Percentiles rank a stretch among this genome's conserved stretches.
Conservation (phyloP, 2,329 filamentous ascomycete species). For the Fusarium brevicatenulatum region DNA sequence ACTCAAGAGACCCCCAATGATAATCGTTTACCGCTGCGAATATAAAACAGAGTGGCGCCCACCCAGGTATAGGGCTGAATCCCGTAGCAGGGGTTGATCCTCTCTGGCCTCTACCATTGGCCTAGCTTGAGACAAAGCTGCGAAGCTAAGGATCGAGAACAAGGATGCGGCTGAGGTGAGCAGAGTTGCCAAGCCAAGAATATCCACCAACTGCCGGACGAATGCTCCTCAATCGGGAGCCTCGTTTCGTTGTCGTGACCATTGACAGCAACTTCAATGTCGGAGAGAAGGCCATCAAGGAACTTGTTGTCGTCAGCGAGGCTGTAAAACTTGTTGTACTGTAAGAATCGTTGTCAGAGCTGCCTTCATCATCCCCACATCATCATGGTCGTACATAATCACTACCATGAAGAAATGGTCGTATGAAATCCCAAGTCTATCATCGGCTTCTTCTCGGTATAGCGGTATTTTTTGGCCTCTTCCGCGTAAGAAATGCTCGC, state of each 20-base stretch:
- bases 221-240: not conserved
- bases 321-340: not conserved
- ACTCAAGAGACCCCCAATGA: not conserved
- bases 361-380: not conserved
- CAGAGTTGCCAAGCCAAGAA: constrained; percentile 2
- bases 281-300: not conserved
- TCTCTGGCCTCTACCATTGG: constrained; percentile 3
- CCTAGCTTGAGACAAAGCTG: not conserved
- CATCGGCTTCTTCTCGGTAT: no score
- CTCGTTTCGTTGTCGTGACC: not conserved
- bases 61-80: constrained; percentile 14
- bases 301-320: not conserved
- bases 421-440: rapidly evolving
- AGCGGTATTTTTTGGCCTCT: not conserved
- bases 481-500: not conserved
- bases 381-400: not conserved
- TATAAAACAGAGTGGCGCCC: constrained; percentile 16
- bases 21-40: not conserved
- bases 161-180: constrained; percentile 21
- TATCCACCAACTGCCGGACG: constrained; percentile 2
- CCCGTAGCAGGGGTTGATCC: not conserved
- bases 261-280: not conserved
- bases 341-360: not conserved
- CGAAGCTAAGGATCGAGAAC: constrained; percentile 1
- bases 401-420: no score